A percentile compares a stretch with the other conserved stretches of the same genome.
Evolutionary conservation across 2,329 filamentous ascomycete species (phyloP).

Genomic region (Zymoseptoria crescenta): DNA sequence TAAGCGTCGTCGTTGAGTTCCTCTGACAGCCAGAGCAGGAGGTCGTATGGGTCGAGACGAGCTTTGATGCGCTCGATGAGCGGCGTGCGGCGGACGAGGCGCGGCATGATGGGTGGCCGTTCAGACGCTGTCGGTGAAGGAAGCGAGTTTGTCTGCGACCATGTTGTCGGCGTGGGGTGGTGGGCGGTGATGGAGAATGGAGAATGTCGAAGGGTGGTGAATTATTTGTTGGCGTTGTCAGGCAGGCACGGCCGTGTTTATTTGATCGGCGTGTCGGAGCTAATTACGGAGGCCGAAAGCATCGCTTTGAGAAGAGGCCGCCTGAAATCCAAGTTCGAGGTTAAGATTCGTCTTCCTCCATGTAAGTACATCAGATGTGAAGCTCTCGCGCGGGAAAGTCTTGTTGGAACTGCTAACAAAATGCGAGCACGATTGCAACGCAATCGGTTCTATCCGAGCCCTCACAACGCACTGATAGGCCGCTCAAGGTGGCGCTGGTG

Average conservation of each 20-base stretch:
- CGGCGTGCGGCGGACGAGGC: constrained; percentile 73
- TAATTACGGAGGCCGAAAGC: background rate
- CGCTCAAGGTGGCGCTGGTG: no score
- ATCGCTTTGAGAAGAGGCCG: no score
- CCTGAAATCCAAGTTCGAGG: no score
- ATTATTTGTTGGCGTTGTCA: background rate
- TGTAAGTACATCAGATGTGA: no score
- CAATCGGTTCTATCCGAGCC: no score
- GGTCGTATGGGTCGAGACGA: constrained; percentile 79
- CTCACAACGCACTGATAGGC: no score
- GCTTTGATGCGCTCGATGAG: constrained; percentile 72
- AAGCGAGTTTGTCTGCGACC: background rate
- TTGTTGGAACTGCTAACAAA: no score
- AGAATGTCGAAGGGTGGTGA: background rate
- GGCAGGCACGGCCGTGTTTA: background rate
- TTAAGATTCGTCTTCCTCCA: no score
- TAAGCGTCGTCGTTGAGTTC: constrained; percentile 87
- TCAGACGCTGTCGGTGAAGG: background rate
- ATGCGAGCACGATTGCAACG: no score
- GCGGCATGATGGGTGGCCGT: constrained; percentile 50
- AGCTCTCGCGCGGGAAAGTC: no score
- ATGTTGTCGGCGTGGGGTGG: background rate
- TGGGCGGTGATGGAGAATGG: background rate
- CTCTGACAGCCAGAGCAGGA: constrained; percentile 83
- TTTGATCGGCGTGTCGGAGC: background rate